Conservation (phyloP, 2,329 filamentous ascomycete genomes). For the Fusarium papillatum region DNA sequence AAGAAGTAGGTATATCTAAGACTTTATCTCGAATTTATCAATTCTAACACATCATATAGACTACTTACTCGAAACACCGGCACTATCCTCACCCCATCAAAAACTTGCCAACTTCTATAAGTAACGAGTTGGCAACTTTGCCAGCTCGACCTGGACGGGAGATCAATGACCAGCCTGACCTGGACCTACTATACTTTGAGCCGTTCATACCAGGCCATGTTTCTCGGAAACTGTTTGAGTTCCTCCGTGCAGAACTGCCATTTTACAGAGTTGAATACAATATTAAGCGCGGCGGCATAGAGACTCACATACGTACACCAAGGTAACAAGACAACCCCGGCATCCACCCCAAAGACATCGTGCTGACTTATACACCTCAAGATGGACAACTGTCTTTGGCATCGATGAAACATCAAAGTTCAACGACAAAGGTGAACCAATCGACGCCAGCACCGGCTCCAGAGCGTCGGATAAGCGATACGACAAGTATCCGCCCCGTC, state of each 20-base stretch:
- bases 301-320: conserved; percentile 71
- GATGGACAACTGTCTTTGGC: conserved; percentile 69
- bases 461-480: conserved; percentile 67
- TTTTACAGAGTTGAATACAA: conserved; percentile 84
- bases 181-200: conserved; percentile 82
- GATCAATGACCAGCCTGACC: conserved; percentile 77
- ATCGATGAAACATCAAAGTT: conserved; percentile 75
- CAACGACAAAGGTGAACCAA: conserved; percentile 54
- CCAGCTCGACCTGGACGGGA: conserved; percentile 65
- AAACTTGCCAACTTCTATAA: conserved; percentile 55
- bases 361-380: conserved; percentile 21
- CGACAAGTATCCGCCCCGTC: conserved; percentile 71
- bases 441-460: conserved; percentile 58
- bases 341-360: not conserved
- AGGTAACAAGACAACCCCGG: conserved; percentile 49
- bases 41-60: conserved; percentile 31
- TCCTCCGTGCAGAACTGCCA: conserved; percentile 77
- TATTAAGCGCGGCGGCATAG: conserved; percentile 74
- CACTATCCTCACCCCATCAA: conserved; percentile 66
- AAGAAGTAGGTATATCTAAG: conserved; percentile 7
- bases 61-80: conserved; percentile 53
- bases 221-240: conserved; percentile 74
- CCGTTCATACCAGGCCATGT: conserved; percentile 75
- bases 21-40: fast-evolving
- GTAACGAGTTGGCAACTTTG: conserved; percentile 55